A percentile compares a stretch with the other conserved stretches of the same genome.
phyloP scores from a whole-genome alignment of 805 yeast genomes.

The Brettanomyces bruxellensis region DNA sequence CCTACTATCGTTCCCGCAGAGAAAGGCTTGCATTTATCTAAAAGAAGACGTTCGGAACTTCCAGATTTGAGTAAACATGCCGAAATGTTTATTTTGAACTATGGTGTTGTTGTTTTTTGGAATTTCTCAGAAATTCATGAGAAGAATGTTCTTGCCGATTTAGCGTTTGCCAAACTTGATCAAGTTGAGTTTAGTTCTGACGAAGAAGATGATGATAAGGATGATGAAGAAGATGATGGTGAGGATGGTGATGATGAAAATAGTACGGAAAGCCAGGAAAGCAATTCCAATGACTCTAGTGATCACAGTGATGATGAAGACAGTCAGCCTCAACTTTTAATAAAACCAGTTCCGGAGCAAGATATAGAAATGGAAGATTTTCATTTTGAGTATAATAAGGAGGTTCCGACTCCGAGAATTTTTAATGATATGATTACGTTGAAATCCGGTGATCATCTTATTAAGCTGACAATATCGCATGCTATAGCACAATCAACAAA shows the following conservation, averaged over 20 bases:
- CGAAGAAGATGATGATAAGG: conserved; percentile 28
- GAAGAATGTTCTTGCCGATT: conserved; percentile 85
- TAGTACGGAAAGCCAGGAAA: conserved; percentile 3
- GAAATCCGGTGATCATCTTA: conserved; percentile 84
- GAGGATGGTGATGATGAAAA: conserved; percentile 1
- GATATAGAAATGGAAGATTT: conserved; percentile 91
- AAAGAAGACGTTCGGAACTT: conserved; percentile 12
- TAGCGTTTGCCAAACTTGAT: conserved; percentile 52
- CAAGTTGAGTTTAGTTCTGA: conserved; percentile 34
- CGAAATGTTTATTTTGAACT: conserved; percentile 80
- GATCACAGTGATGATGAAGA: conserved; percentile 3
- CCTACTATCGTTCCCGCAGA: background rate
- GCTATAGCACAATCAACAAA: conserved; percentile 96
- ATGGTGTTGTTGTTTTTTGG: conserved; percentile 98
- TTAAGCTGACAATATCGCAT: conserved; percentile 87
- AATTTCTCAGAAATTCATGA: conserved; percentile 89
- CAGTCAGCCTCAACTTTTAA: conserved; percentile 33
- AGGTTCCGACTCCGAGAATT: conserved; percentile 49
- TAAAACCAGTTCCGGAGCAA: conserved; percentile 73
- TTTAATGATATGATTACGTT: conserved; percentile 92
- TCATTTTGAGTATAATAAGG: conserved; percentile 54
- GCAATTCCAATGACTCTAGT: conserved; percentile 1
- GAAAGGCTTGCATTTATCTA: background rate
- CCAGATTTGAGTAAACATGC: conserved; percentile 57
- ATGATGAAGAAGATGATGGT: conserved; percentile 16